phyloP scores from a whole-genome alignment of 441 rosid species.

The Mallotus repandus region DNA sequence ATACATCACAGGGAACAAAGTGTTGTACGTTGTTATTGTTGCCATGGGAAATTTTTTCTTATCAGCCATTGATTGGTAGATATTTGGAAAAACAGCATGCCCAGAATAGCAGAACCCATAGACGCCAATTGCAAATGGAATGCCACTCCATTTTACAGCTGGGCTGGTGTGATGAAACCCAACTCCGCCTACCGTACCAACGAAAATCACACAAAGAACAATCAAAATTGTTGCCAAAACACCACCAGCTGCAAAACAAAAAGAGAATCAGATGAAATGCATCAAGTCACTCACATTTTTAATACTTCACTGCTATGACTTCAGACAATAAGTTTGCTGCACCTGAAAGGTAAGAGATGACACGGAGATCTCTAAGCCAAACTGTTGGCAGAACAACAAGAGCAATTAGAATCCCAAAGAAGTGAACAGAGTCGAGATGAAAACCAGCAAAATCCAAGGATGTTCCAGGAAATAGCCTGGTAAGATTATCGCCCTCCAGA shows the following conservation, averaged over 20 bases:
- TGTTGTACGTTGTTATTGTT: constrained; percentile 45
- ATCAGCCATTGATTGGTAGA: constrained; percentile 94
- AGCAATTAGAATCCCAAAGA: constrained; percentile 75
- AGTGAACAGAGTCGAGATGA: constrained; percentile 59
- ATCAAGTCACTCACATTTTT: neutral
- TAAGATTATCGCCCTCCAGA: constrained; percentile 88
- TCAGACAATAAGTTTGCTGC: constrained; percentile 12
- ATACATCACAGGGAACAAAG: neutral
- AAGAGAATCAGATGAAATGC: neutral
- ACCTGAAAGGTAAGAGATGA: constrained; percentile 91
- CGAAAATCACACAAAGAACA: constrained; percentile 49
- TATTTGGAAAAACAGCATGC: constrained; percentile 88
- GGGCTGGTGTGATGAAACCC: constrained; percentile 73
- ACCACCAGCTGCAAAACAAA: constrained; percentile 65
- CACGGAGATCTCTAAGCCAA: constrained; percentile 69
- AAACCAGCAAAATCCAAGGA: constrained; percentile 58
- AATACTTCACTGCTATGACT: neutral
- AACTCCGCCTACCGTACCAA: constrained; percentile 55
- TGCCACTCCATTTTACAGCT: constrained; percentile 67
- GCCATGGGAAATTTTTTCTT: constrained; percentile 71
- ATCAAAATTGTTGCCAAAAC: constrained; percentile 66
- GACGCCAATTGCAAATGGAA: constrained; percentile 84
- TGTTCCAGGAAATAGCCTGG: constrained; percentile 72
- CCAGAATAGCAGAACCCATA: constrained; percentile 78
- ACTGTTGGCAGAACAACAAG: constrained; percentile 79